phyloP scores from a whole-genome alignment of 257 asterid genomes.

The Pogostemon cablin region DNA sequence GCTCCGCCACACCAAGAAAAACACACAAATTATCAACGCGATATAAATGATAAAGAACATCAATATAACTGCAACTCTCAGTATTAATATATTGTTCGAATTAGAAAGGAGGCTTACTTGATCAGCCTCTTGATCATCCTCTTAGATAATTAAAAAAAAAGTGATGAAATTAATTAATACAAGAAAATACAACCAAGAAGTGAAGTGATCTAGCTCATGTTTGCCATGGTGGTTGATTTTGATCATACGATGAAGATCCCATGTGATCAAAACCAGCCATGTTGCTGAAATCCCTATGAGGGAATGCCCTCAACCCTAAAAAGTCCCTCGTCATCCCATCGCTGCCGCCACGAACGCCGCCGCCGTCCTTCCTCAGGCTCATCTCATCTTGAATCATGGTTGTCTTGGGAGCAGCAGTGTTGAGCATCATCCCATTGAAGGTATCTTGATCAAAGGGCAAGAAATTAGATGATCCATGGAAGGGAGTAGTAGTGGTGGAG shows the following conservation, averaged over 20 bases:
- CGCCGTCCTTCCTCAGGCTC: neutral
- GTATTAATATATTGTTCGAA: neutral
- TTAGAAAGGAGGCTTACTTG: neutral
- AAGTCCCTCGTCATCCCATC: constrained; percentile 66
- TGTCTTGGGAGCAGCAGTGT: neutral
- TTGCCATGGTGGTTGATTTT: constrained; percentile 53
- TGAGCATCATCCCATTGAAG: constrained; percentile 38
- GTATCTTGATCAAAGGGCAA: constrained; percentile 30
- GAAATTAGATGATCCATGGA: constrained; percentile 18
- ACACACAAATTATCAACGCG: too few relatives aligned
- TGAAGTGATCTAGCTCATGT: constrained; percentile 23
- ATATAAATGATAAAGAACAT: neutral
- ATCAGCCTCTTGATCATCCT: neutral
- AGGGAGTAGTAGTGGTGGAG: constrained; percentile 35
- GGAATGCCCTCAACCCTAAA: constrained; percentile 56
- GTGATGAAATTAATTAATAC: neutral
- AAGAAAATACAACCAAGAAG: neutral
- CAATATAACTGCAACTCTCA: neutral
- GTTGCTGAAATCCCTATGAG: constrained; percentile 49
- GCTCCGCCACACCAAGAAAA: too few relatives aligned
- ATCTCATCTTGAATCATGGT: too few relatives aligned
- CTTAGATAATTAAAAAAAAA: neutral
- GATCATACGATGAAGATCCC: constrained; percentile 45
- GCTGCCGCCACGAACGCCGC: constrained; percentile 20
- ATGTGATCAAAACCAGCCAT: constrained; percentile 53